Evolutionary conservation across 1,284 basidiomycete species (phyloP).

Genomic region (Rhizoctonia solani): DNA sequence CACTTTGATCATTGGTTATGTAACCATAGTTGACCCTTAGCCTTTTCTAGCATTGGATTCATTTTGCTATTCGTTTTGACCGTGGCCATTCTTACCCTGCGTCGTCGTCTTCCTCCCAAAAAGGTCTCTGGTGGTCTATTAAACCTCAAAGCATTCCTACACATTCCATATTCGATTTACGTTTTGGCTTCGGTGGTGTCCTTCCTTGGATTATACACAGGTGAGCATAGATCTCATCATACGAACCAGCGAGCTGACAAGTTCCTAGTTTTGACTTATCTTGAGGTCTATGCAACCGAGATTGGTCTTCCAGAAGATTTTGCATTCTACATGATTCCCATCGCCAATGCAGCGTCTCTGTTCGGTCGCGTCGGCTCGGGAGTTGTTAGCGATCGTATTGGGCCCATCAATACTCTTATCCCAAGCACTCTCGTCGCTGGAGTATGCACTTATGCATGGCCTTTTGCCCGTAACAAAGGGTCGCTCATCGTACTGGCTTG

Average conservation of each 20-base stretch:
- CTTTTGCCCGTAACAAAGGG: slow-evolving; percentile 51
- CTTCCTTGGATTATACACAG: slow-evolving; percentile 66
- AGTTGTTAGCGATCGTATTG: slow-evolving; percentile 49
- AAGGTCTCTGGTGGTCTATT: slow-evolving; percentile 55
- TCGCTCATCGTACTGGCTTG: slow-evolving; percentile 55
- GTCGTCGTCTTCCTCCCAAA: slow-evolving; percentile 57
- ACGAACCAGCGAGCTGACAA: not conserved
- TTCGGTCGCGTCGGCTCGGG: slow-evolving; percentile 52
- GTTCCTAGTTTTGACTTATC: slow-evolving; percentile 53
- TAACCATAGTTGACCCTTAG: not conserved
- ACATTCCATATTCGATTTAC: slow-evolving; percentile 52
- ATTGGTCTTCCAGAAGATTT: slow-evolving; percentile 48
- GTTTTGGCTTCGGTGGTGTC: slow-evolving; percentile 51
- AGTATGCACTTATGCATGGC: slow-evolving; percentile 63
- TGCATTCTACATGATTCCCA: slow-evolving; percentile 54
- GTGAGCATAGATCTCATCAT: slow-evolving; percentile 45
- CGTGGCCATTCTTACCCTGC: slow-evolving; percentile 52
- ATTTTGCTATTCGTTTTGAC: slow-evolving; percentile 53
- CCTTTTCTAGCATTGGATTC: slow-evolving; percentile 48
- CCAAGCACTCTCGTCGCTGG: slow-evolving; percentile 57
- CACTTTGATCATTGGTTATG: slow-evolving; percentile 5
- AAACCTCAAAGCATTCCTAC: slow-evolving; percentile 56
- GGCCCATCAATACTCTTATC: slow-evolving; percentile 59
- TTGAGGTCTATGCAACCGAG: slow-evolving; percentile 51
- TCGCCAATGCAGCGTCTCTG: slow-evolving; percentile 52